Base-by-base conservation (phyloP, 1,284 basidiomycete genomes). In the Vanrija sp. region DNA sequence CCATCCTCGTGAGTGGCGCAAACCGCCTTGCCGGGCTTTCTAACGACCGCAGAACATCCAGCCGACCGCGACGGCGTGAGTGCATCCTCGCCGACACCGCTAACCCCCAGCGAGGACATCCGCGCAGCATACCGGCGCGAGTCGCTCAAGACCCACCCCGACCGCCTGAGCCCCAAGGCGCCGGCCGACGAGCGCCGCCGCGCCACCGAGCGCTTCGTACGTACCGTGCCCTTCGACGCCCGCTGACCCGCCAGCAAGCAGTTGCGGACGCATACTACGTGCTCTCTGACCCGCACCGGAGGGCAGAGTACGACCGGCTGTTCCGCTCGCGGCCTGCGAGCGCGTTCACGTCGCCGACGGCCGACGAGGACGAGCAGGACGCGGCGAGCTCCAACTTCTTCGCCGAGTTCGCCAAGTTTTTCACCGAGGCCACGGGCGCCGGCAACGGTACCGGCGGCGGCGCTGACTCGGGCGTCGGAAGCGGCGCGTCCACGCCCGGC, bases 221-320 rank as follows among this genome's bases (percentile, higher is more conserved):
- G 73, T 72, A 78, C 85, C 14, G 3, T 10, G 28, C 28, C 34
- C 34, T 15, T 14, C 4, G 23, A 5, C 8, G 3, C 7, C 43
- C 23, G 12, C 43, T 85, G 34, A 52, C 58, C 44, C 21, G 21
- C 16, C 48, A 75, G 43, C 69, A 91, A 88, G 85, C 86, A 14
- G 86, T 97, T 58, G 91, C 94, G 49, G 93, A 98, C 78, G 94
- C 94, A 10, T 97, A 97, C 79, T 98, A 93, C 73, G 89, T 96
- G 8, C 83, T 98, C 25, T 94, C 90, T 0, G 91, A 97, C 75
- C 75, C 84, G 2, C 66, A 62, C 16, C 80, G 85, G 43, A 81
- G 92, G 51, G 83, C 88, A 52, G 93, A 97, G 76, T 97, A 97
- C 69, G 91, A 94, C 66, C 65, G 71, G 0, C 79, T 92, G 5